Conservation (phyloP, 2,329 filamentous ascomycete species). For the Alternaria burnsii region DNA sequence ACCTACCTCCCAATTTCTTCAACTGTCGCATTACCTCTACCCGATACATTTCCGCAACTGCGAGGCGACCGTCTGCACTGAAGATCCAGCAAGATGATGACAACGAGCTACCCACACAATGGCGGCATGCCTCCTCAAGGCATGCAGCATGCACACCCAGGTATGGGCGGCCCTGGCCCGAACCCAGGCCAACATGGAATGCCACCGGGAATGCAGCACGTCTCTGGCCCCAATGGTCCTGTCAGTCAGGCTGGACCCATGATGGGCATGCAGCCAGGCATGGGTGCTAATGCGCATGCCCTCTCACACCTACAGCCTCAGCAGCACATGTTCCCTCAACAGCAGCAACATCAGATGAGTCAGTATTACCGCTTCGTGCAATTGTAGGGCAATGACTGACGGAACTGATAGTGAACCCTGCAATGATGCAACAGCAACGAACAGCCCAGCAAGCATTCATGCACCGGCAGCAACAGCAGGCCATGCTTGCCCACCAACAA, state of each 20-base stretch:
- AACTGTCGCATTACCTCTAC: constrained; percentile 12
- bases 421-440: constrained; percentile 53
- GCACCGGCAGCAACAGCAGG: constrained; percentile 61
- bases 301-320: constrained; percentile 75
- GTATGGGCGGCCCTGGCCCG: constrained; percentile 71
- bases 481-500: constrained; percentile 62
- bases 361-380: constrained; percentile 28
- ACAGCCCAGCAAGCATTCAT: constrained; percentile 59
- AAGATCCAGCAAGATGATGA: constrained; percentile 68
- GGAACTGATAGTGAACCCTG: constrained; percentile 47
- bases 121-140: constrained; percentile 77
- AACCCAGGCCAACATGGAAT: constrained; percentile 74
- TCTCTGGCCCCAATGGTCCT: constrained; percentile 73
- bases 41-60: constrained; percentile 13
- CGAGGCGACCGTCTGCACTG: constrained; percentile 23
- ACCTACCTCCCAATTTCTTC: constrained; percentile 11
- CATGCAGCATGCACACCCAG: constrained; percentile 68
- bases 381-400: constrained; percentile 14
- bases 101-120: constrained; percentile 71
- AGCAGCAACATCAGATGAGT: constrained; percentile 54
- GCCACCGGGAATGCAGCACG: constrained; percentile 73
- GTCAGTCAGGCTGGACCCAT: constrained; percentile 75
- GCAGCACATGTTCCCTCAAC: constrained; percentile 64
- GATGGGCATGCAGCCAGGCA: constrained; percentile 80
- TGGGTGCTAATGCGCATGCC: constrained; percentile 71